phyloP scores from a whole-genome alignment of 2,329 filamentous ascomycete genomes.

The Fusarium brachygibbosum region DNA sequence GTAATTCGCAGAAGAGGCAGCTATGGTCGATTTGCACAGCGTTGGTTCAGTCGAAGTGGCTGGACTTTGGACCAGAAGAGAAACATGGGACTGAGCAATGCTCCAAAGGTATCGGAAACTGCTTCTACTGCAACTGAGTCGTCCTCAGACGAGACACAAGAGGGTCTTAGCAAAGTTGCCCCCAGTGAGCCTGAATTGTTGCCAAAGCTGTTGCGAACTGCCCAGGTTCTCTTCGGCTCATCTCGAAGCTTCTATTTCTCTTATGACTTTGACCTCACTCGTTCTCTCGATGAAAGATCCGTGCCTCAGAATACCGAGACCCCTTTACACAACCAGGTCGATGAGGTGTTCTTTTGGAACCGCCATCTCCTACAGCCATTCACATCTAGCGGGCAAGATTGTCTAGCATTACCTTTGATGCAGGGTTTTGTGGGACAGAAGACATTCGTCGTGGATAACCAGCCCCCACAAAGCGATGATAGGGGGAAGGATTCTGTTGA shows the following conservation, averaged over 20 bases:
- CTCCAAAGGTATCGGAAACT: constrained; percentile 42
- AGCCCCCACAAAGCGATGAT: constrained; percentile 68
- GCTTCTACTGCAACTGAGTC: constrained; percentile 26
- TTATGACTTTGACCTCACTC: constrained; percentile 93
- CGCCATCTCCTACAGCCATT: constrained; percentile 80
- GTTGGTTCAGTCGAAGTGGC: constrained; percentile 90
- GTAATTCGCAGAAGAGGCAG: constrained; percentile 85
- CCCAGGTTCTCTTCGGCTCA: constrained; percentile 85
- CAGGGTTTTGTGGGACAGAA: constrained; percentile 95
- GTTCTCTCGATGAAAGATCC: constrained; percentile 63
- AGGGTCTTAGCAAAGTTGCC: constrained; percentile 49
- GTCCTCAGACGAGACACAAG: constrained; percentile 52
- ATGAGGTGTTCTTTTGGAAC: constrained; percentile 94
- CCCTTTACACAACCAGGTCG: constrained; percentile 79
- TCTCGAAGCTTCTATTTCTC: constrained; percentile 94
- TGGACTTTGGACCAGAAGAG: constrained; percentile 81
- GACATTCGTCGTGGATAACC: constrained; percentile 78
- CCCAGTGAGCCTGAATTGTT: constrained; percentile 66
- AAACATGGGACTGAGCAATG: constrained; percentile 74
- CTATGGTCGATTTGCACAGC: constrained; percentile 89
- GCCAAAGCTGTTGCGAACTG: constrained; percentile 86
- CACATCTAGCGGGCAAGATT: constrained; percentile 77
- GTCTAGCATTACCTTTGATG: constrained; percentile 83
- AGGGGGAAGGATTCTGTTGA: constrained; percentile 62
- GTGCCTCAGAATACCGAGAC: constrained; percentile 41